A percentile compares a stretch with the other conserved stretches of the same genome.
Conservation (phyloP, 495 filamentous ascomycete genomes). For the Filosporella fistucella region DNA sequence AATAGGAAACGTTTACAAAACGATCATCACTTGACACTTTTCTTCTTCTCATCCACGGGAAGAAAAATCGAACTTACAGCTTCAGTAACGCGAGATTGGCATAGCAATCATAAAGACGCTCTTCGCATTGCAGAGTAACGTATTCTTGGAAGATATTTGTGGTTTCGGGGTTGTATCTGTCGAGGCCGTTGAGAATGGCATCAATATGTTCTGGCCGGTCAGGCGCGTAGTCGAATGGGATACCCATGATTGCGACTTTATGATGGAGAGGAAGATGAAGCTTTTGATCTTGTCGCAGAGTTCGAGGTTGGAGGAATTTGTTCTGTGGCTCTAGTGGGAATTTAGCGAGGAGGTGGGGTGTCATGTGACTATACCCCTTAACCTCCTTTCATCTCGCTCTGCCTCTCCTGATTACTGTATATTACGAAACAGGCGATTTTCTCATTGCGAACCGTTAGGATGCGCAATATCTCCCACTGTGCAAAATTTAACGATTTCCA, state of each 20-base stretch:
- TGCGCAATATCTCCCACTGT: too few species aligned
- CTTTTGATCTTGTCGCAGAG: too few species aligned
- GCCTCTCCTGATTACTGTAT: too few species aligned
- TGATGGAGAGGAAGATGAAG: too few species aligned
- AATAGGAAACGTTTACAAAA: conserved; percentile 95
- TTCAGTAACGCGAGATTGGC: conserved; percentile 95
- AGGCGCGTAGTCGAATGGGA: conserved; percentile 44
- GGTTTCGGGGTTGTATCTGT: conserved; percentile 98
- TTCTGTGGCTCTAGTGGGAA: too few species aligned
- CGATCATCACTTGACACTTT: conserved; percentile 61
- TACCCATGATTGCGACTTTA: conserved; percentile 33
- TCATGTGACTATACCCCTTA: too few species aligned
- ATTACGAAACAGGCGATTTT: too few species aligned
- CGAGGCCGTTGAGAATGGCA: conserved; percentile 87
- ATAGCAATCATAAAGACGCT: conserved; percentile 88
- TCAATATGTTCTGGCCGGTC: conserved; percentile 87
- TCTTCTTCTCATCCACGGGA: background rate
- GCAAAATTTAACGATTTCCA: too few species aligned
- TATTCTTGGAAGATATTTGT: conserved; percentile 93
- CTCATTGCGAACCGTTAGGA: too few species aligned
- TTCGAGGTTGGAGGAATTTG: too few species aligned
- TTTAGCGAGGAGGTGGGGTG: too few species aligned
- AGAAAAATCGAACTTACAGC: conserved; percentile 66
- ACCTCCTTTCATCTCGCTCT: too few species aligned
- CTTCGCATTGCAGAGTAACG: conserved; percentile 90